A percentile compares a stretch with the other conserved stretches of the same genome.
Conservation (phyloP, 306 rosid genomes). For the Cicer bijugum region DNA sequence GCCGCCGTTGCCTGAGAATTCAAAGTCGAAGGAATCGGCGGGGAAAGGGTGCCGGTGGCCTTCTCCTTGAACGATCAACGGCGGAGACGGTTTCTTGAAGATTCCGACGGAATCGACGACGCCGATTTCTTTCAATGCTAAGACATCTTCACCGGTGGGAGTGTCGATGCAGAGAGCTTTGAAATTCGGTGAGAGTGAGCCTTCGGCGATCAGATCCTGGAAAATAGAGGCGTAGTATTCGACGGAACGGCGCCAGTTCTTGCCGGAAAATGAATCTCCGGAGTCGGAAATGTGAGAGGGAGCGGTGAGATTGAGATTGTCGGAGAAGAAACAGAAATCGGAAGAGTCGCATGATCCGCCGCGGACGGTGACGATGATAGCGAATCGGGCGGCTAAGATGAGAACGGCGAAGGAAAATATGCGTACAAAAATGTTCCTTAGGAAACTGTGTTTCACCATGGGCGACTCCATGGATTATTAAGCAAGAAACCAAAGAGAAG, state of each 20-base stretch:
- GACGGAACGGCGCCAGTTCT: conserved; percentile 52
- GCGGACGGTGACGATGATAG: conserved; percentile 53
- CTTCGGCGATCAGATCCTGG: conserved; percentile 56
- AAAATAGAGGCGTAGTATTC: conserved; percentile 55
- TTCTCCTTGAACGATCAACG: conserved; percentile 48
- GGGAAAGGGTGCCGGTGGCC: conserved; percentile 46
- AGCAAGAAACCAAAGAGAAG: conserved; percentile 16
- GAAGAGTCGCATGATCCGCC: conserved; percentile 51
- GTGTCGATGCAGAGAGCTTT: conserved; percentile 56
- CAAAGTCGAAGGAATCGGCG: conserved; percentile 50
- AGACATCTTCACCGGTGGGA: conserved; percentile 52
- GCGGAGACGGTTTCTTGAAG: conserved; percentile 47
- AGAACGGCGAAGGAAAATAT: conserved; percentile 55
- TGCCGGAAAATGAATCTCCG: conserved; percentile 31
- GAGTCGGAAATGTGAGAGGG: background rate
- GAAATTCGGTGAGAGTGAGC: conserved; percentile 48
- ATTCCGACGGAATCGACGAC: conserved; percentile 54
- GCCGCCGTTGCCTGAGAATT: conserved; percentile 48
- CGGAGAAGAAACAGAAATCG: conserved; percentile 56
- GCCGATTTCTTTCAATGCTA: conserved; percentile 53
- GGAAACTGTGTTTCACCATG: conserved; percentile 34
- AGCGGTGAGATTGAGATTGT: background rate
- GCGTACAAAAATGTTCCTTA: conserved; percentile 45
- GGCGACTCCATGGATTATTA: conserved; percentile 49
- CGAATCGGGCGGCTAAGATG: conserved; percentile 52